These are phyloP conservation scores for Aureobasidium namibiae DNA, from an alignment of 2,329 filamentous ascomycete species.

Conservation along the genomic window DNA sequence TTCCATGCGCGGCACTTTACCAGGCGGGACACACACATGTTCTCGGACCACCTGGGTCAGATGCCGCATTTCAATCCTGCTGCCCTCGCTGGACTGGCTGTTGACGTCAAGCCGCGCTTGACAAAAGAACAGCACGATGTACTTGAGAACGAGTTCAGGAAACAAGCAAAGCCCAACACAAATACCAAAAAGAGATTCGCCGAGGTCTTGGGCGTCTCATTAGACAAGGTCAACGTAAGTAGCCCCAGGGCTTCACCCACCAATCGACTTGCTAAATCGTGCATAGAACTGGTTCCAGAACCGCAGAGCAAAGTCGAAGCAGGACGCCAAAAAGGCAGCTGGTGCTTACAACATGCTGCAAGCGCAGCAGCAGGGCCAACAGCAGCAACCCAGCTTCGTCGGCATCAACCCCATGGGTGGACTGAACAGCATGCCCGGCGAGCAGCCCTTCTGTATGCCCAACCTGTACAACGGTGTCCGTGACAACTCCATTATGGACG, in stretches of 20 bases:
- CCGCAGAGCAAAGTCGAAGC: conserved; percentile 44
- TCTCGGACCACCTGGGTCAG: neutral
- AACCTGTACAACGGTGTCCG: conserved; percentile 27
- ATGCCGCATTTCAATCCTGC: conserved; percentile 15
- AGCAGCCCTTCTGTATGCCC: conserved; percentile 25
- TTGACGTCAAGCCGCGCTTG: conserved; percentile 43
- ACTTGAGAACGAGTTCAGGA: conserved; percentile 41
- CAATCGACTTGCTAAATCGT: neutral
- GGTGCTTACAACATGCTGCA: conserved; percentile 22
- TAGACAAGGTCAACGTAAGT: conserved; percentile 48
- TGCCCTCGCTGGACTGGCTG: conserved; percentile 21
- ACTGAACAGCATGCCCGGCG: conserved; percentile 20
- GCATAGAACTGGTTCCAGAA: conserved; percentile 47
- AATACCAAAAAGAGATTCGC: conserved; percentile 43
- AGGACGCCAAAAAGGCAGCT: conserved; percentile 41
- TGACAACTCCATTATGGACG: conserved; percentile 11
- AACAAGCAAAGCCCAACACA: conserved; percentile 43
- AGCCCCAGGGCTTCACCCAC: neutral
- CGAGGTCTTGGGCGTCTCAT: conserved; percentile 37
- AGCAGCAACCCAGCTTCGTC: conserved; percentile 11
- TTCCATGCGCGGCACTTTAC: conserved; percentile 16
- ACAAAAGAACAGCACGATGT: conserved; percentile 47
- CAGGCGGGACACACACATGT: conserved; percentile 11
- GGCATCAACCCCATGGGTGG: conserved; percentile 9
- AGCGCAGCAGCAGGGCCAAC: conserved; percentile 15